Evolutionary conservation across 2,329 filamentous ascomycete species (phyloP).

Genomic region (Aspergillus thermomutatus): DNA sequence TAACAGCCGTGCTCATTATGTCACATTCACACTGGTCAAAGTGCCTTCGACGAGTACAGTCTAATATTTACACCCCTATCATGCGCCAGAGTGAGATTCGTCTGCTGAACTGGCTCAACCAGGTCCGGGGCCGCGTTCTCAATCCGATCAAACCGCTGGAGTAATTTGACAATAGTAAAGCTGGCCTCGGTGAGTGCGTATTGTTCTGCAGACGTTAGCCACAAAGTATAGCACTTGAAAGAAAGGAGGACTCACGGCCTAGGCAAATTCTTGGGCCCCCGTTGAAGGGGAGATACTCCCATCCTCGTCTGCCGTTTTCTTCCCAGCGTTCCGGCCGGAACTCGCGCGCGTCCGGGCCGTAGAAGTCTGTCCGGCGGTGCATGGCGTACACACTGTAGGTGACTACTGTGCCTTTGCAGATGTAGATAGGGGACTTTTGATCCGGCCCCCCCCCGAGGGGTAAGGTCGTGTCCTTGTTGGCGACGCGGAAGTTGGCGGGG

Average conservation of each 20-base stretch:
- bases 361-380: conserved; percentile 61
- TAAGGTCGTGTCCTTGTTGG: conserved; percentile 41
- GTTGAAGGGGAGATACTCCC: conserved; percentile 40
- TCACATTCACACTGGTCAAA: not conserved
- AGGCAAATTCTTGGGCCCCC: conserved; percentile 40
- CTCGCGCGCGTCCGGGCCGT: conserved; percentile 41
- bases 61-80: conserved; percentile 27
- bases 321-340: conserved; percentile 53
- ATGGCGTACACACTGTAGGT: conserved; percentile 67
- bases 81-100: conserved; percentile 32
- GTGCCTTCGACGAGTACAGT: conserved; percentile 16
- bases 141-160: conserved; percentile 37
- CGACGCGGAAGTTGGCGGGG: conserved; percentile 44
- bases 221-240: not conserved
- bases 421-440: conserved; percentile 55
- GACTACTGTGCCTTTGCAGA: conserved; percentile 64
- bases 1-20: not conserved
- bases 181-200: conserved; percentile 43
- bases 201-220: conserved; percentile 31
- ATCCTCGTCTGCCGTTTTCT: conserved; percentile 30
- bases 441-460: conserved; percentile 60
- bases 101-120: conserved; percentile 27
- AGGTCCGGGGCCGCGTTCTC: conserved; percentile 33
- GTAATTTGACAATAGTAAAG: conserved; percentile 35
- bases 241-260: conserved; percentile 29